Base-by-base conservation (phyloP, 306 rosid genomes). In the Hippophae gyantsensis region DNA sequence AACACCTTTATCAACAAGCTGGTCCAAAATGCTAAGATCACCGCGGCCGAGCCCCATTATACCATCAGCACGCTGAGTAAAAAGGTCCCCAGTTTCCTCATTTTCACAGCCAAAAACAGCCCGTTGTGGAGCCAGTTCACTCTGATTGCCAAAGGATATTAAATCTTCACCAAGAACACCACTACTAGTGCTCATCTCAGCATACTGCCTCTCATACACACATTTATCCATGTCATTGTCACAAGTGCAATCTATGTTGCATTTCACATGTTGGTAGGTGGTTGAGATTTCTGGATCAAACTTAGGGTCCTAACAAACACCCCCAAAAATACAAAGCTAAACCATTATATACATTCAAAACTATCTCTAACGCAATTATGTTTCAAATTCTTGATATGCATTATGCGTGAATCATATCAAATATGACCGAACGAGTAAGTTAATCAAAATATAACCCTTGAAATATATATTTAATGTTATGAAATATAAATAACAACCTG, bases 11-110 rank as follows among this genome's bases (percentile, higher is more conserved):
- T 77, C 86, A 61, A 93, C 97, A 47, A 93, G 83, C 47, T 93
- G 99, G 71, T 93, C 97, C 68, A 93, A 80, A 42, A 93, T 78
- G 67, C 99, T 93, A 8, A 80, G 73, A 71, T 86, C 89, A 6
- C 99, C 99, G 3, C 85, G 75, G 56, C 99, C 99, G 81, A 93
- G 79, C 49, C 97, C 99, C 95, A 93, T 86, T 61, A 93, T 93
- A 57, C 97, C 99, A 77, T 93, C 99, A 2, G 99, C 99, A 45
- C 60, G 88, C 78, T 93, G 97, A 69, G 84, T 80, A 65, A 69
- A 88, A 54, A 93, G 70, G 67, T 88, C 97, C n/a, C 99, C 99
- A 7, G 96, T 86, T 71, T 93, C 99, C 63, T 43, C 51, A 41
- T 80, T 88, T 73, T 88, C 99, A 56, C 99, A 88, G 14, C 99